These are phyloP conservation scores for Herpomyces periplanetae DNA, from an alignment of 2,329 filamentous ascomycete species.

Conservation along the genomic window DNA sequence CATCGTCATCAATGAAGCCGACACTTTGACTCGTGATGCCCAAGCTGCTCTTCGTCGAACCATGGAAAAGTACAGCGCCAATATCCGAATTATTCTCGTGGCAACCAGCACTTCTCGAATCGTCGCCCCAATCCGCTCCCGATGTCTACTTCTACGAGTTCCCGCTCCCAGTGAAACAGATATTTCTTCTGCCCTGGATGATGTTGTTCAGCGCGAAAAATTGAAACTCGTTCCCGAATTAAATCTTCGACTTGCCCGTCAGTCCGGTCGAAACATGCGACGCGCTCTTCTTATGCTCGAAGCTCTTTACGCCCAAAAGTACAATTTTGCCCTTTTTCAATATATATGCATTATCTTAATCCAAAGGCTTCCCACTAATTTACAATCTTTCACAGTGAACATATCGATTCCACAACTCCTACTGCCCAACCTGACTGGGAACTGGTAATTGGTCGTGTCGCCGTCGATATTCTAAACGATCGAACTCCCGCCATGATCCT, in stretches of 20 bases:
- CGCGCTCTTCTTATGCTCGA: constrained; percentile 85
- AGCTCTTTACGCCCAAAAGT: constrained; percentile 89
- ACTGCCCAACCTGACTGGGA: constrained; percentile 96
- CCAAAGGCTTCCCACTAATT: too few relatives aligned
- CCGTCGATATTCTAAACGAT: constrained; percentile 71
- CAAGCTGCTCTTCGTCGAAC: constrained; percentile 75
- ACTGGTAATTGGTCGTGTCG: constrained; percentile 48
- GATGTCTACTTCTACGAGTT: constrained; percentile 64
- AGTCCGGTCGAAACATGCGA: constrained; percentile 63
- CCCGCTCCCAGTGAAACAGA: constrained; percentile 52
- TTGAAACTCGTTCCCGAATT: constrained; percentile 37
- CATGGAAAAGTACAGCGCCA: constrained; percentile 98
- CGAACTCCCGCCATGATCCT: constrained; percentile 63
- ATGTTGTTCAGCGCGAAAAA: constrained; percentile 34
- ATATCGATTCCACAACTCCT: constrained; percentile 43
- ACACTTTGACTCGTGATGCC: constrained; percentile 66
- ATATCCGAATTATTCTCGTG: constrained; percentile 54
- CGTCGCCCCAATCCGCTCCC: constrained; percentile 79
- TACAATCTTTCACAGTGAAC: constrained; percentile 22
- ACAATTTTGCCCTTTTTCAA: constrained; percentile 8
- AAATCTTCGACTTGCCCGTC: constrained; percentile 47
- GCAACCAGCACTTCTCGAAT: constrained; percentile 94
- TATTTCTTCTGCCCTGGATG: constrained; percentile 32
- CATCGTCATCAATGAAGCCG: constrained; percentile 93
- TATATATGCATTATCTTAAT: too few relatives aligned